Conservation (phyloP, 495 filamentous ascomycete genomes). For the Hypomontagnella submonticulosa region DNA sequence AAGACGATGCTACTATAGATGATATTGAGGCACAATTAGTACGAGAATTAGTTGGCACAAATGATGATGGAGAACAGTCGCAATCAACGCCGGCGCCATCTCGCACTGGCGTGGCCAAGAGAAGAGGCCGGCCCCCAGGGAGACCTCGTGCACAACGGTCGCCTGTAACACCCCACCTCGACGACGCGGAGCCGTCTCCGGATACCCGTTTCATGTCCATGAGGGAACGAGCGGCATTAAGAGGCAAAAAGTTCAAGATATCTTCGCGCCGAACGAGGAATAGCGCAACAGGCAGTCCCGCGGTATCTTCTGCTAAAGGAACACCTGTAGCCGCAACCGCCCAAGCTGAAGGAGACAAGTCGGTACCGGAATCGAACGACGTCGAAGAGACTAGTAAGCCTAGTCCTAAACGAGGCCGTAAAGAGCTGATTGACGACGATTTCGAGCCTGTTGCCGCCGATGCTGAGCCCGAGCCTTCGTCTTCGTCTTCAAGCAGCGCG, state of each 20-base stretch:
- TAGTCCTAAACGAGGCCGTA: slow-evolving; percentile 32
- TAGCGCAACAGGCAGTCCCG: slow-evolving; percentile 23
- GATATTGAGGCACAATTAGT: slow-evolving; percentile 45
- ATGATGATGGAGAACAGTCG: slow-evolving; percentile 16
- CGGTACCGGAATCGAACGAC: neutral
- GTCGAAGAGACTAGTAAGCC: slow-evolving; percentile 20
- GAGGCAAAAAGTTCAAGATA: slow-evolving; percentile 59
- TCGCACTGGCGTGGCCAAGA: slow-evolving; percentile 23
- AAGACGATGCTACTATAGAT: slow-evolving; percentile 35
- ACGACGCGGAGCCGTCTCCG: slow-evolving; percentile 22
- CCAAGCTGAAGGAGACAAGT: neutral
- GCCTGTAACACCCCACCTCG: neutral
- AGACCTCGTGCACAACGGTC: slow-evolving; percentile 22
- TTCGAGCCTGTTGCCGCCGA: slow-evolving; percentile 48
- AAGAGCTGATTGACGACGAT: slow-evolving; percentile 46
- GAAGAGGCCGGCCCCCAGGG: slow-evolving; percentile 34
- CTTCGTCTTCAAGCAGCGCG: slow-evolving; percentile 29
- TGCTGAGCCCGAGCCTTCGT: slow-evolving; percentile 39
- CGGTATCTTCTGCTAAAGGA: slow-evolving; percentile 27
- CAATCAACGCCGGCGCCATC: slow-evolving; percentile 9
- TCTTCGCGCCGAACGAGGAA: slow-evolving; percentile 40
- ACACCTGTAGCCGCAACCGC: slow-evolving; percentile 18
- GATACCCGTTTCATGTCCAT: slow-evolving; percentile 54
- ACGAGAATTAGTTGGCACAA: slow-evolving; percentile 28
- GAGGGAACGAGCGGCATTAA: slow-evolving; percentile 57